Base-by-base conservation (phyloP, 805 yeast species). In the Maudiozyma bulderi region DNA sequence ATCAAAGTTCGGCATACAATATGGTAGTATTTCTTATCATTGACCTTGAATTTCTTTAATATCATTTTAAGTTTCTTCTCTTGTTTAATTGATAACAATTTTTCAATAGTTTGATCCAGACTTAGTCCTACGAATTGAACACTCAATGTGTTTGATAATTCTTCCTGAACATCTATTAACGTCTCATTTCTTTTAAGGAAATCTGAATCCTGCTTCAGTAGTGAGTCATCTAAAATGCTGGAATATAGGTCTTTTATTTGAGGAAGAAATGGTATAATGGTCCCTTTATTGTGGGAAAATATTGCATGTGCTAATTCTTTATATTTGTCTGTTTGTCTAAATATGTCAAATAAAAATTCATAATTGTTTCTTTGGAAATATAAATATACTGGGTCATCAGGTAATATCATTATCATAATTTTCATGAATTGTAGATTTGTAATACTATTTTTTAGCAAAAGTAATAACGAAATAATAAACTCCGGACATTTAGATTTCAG, bases 381-480 rank as follows among this genome's bases (percentile, higher is more conserved):
- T 29, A 54, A 52, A 55, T 64, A 65, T 49, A 71, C 44, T 52
- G 60, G 56, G 52, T 66, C 41, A 55, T 57, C 54, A 45, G 45
- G 78, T 75, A 47, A 69, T 54, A 40, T 71, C 63, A 54, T 69
- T 66, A 50, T 72, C 44, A 91, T 61, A 3, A 84, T 55, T 53
- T 82, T 80, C 65, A 84, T 84, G 52, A 91, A 82, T 45, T 82
- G 84, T 0, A 93, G 80, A 2, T 73, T 58, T 0, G 87, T 72
- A 7, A 85, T 63, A 38, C 77, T 76, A 40, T 76, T 70, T 47
- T 64, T 58, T 29, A 90, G 67, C 29, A 73, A 70, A 14, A 80
- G 60, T 43, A 91, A 60, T 20, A 56, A 47, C 3, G 64, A 59
- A n/a, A 56, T 32, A 7, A 83, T 73, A 37, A 87, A 68, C 59